Base-by-base conservation (phyloP, 371 early-diverging fungal genomes). In the Amoeboaphelidium protococcarum region DNA sequence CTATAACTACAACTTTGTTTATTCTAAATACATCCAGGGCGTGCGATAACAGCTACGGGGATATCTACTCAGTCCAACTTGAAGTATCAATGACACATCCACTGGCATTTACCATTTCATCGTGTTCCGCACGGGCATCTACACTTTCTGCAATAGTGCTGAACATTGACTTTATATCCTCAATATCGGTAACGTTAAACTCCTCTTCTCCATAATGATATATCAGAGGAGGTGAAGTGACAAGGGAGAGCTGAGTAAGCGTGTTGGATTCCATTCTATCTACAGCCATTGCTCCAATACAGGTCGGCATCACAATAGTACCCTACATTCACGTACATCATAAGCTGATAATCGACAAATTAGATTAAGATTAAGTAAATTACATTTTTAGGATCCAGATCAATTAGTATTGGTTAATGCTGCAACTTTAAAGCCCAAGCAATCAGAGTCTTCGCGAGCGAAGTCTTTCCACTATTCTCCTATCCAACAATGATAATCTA, bases 131-230 rank as follows among this genome's bases (percentile, higher is more conserved):
- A 26, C 85, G 71, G 22, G 60, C 60, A n/a, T 63, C 60, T 0
- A 86, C 71, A 0, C 74, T 61, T 4, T 53, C 54, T 0, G 85
- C 78, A 13, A 89, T 55, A 42, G 68, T 58, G 3, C 63, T 56
- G 0, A 75, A 62, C 21, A 82, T 57, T n/a, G n/a, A n/a, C n/a
- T n/a, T n/a, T n/a, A n/a, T n/a, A n/a, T n/a, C n/a, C n/a, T n/a
- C n/a, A n/a, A n/a, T n/a, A n/a, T n/a, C n/a, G 6, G 37, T 42
- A 20, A 70, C 13, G 24, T 69, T 69, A 56, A 80, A 91, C 23
- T 58, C 64, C 21, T 75, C 59, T 50, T 78, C 77, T n/a, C 95
- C 95, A 58, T 80, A 89, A 56, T 86, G 89, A 54, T 79, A 87
- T 2, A 73, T 80, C 12, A 87, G 47, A 21, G 95, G 90, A 56